A percentile compares a stretch with the other conserved stretches of the same genome.
Evolutionary conservation across 163 green algal species (phyloP).

Genomic region (Coccomyxa subellipsoidea): DNA sequence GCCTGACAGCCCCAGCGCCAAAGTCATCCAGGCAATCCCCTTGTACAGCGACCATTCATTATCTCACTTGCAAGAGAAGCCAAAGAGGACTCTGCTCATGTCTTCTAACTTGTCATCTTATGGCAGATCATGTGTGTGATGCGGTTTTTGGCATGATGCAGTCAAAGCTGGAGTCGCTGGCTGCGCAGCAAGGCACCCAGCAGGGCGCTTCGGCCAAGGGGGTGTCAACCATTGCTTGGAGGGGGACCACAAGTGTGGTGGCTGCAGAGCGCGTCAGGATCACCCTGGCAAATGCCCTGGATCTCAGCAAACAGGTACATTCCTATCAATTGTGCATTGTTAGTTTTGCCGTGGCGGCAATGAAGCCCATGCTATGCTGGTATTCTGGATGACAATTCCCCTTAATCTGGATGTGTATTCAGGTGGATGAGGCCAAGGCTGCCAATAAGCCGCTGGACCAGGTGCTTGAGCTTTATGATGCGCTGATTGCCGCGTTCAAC

Average conservation of each 20-base stretch:
- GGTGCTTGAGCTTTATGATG: slow-evolving; percentile 23
- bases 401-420: slow-evolving; percentile 11
- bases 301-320: background rate
- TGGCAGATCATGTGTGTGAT: background rate
- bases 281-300: slow-evolving; percentile 38
- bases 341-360: too few species aligned
- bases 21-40: background rate
- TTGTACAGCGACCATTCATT: background rate
- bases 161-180: slow-evolving; percentile 47
- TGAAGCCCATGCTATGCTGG: too few species aligned
- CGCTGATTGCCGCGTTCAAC: slow-evolving; percentile 39
- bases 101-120: background rate
- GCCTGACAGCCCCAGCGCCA: slow-evolving; percentile 21
- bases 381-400: too few species aligned
- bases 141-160: background rate
- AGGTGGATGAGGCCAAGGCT: background rate
- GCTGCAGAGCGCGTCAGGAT: slow-evolving; percentile 46
- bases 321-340: too few species aligned
- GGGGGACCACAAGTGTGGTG: slow-evolving; percentile 34
- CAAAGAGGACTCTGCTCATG: background rate
- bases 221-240: slow-evolving; percentile 47
- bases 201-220: slow-evolving; percentile 28
- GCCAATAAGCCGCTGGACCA: background rate
- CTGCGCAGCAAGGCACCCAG: slow-evolving; percentile 40
- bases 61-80: background rate